Conservation (phyloP, 2,329 filamentous ascomycete species). For the Ophiocordyceps camponoti-saundersi region DNA sequence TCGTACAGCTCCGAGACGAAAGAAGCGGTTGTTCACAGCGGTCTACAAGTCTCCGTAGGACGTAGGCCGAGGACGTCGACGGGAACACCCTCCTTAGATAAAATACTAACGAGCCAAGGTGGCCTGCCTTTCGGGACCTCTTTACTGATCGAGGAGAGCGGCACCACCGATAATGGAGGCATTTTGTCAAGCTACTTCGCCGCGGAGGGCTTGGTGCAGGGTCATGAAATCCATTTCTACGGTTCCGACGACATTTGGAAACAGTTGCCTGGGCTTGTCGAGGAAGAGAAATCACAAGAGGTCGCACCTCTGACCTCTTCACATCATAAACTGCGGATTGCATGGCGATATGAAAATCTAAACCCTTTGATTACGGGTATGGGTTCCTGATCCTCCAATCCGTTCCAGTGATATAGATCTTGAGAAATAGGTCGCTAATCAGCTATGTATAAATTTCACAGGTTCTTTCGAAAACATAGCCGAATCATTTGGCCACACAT, state of each 20-base stretch:
- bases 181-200: slow-evolving; percentile 76
- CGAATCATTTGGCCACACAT: slow-evolving; percentile 49
- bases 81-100: slow-evolving; percentile 72
- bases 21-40: not conserved
- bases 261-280: slow-evolving; percentile 59
- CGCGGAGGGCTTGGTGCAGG: slow-evolving; percentile 82
- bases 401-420: not conserved
- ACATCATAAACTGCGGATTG: slow-evolving; percentile 90
- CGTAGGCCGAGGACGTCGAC: slow-evolving; percentile 76
- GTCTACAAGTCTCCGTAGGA: not conserved
- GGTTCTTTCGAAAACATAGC: not conserved
- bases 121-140: slow-evolving; percentile 71
- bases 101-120: slow-evolving; percentile 68
- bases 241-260: slow-evolving; percentile 71
- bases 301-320: slow-evolving; percentile 12
- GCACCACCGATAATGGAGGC: slow-evolving; percentile 86
- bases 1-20: not conserved
- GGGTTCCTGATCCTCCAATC: not conserved
- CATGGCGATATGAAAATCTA: slow-evolving; percentile 61
- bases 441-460: not conserved
- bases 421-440: not conserved
- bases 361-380: not conserved
- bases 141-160: slow-evolving; percentile 69
- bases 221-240: slow-evolving; percentile 73
- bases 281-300: slow-evolving; percentile 11